These are phyloP conservation scores for Gymnopus androsaceus DNA, from an alignment of 1,284 basidiomycete species.

Conservation along the genomic window DNA sequence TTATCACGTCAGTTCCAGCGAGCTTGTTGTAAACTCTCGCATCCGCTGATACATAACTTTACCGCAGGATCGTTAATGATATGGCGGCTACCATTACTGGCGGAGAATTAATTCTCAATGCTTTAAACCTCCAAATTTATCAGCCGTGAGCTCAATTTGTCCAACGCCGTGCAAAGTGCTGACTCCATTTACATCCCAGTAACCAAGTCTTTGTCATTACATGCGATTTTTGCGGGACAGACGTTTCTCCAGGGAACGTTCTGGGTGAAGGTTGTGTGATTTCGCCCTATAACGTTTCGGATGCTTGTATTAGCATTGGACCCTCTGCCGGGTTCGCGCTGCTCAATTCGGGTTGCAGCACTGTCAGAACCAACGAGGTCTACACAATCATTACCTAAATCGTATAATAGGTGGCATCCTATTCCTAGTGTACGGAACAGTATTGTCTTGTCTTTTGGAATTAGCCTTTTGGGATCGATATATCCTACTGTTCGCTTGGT, in stretches of 20 bases:
- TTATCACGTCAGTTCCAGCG: background rate
- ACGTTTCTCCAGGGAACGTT: conserved; percentile 2
- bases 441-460: too few relatives aligned
- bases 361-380: background rate
- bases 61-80: background rate
- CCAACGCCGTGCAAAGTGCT: too few relatives aligned
- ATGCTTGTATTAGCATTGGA: conserved; percentile 3
- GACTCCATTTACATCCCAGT: background rate
- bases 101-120: background rate
- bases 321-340: background rate
- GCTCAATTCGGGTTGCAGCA: background rate
- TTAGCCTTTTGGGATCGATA: too few relatives aligned
- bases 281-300: background rate
- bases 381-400: background rate
- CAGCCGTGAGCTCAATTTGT: conserved; percentile 2
- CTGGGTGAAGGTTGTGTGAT: background rate
- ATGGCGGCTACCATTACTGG: conserved; percentile 3
- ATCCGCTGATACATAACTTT: background rate
- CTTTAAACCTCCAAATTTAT: background rate
- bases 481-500: too few relatives aligned
- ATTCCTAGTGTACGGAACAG: too few relatives aligned
- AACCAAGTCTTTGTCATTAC: conserved; percentile 8
- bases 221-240: background rate
- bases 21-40: background rate
- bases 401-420: too few relatives aligned